Evolutionary conservation across 768 basidiomycete species (phyloP), one percentile per base, ranked within the genome.

Genomic region (Pholiota molesta): DNA sequence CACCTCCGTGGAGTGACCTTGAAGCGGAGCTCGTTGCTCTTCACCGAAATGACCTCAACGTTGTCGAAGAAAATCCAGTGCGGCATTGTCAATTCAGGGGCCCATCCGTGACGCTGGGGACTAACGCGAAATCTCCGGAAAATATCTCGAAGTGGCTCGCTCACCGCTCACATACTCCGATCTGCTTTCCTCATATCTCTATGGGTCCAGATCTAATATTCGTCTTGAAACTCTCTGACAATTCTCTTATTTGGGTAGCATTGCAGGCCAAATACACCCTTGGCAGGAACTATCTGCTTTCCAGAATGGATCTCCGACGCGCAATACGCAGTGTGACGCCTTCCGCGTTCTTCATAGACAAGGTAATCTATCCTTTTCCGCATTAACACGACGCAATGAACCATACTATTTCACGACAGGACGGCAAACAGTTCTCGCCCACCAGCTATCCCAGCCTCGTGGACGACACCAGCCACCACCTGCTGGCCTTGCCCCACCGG

Each of bases 201-300:
- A 79, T 81, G 79, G 79, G 80, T 1, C 81, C 80, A 0, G 80
- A 81, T 62, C 64, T 79, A 3, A 49, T 83, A 10, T 80, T 83
- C 35, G 71, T 78, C 1, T 58, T 83, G 21, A 69, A 65, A 31
- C 69, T 83, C 1, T 66, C 68, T 2, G 76, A 79, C 31, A 73
- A 69, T 9, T 69, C 73, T 0, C 60, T 70, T 0, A 71, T 81
- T 23, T 82, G 80, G 80, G 80, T 81, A 7, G 77, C 75, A 1
- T 60, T 82, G 23, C 80, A 81, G 59, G 77, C 76, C 3, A 81
- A 81, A 52, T 78, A 71, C 55, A 77, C 75, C 1, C 28, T 64
- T 14, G 77, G 77, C 11, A 75, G 69, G 59, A 75, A 74, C 11
- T 72, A 74, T 1, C 62, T 62, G 1, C 67, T 78, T 29, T 69